Base-by-base conservation (phyloP, 305 asterid genomes). In the Fraxinus baroniana region DNA sequence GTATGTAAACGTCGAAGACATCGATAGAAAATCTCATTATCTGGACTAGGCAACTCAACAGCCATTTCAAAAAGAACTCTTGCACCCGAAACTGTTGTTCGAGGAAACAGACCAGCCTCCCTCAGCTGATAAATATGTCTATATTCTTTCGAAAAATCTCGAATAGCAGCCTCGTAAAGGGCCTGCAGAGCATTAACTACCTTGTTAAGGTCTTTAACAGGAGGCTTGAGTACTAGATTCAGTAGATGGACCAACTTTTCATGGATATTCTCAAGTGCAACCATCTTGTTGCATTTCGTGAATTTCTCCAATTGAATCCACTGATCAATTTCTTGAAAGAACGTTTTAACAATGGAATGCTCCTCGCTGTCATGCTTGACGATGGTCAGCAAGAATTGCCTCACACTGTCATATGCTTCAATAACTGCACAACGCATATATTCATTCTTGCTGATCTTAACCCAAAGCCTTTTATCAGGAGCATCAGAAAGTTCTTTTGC, bases 121-220 rank as follows among this genome's bases (percentile, higher is more conserved):
- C 86, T 92, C 81, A 93, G 89, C 90, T 96, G 98, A 76, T 90
- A 93, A 74, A 79, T 89, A 79, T 78, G 87, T 87, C 97, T 92
- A 74, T 90, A 84, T 87, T 93, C 98, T 83, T 83, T 92, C 85
- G 93, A 86, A 83, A 96, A 90, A 90, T 96, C 99, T 77, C 98
- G 88, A 85, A 95, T 93, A 55, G 95, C 98, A 72, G 89, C 87
- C 98, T 93, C 99, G 80, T 96, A 96, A 77, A 96, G 94, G 79
- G 97, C 97, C 89, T 96, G 99, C 66, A 96, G 95, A 84, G 97
- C 95, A 88, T 96, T 92, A 87, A 94, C 97, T 88, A 92, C 90
- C 87, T 90, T 90, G 84, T 87, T 91, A 86, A 85, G 85, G 84
- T 94, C 91, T 87, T 83, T 86, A 36, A 90, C 88, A 39, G 70